Evolutionary conservation across 176 grass and related monocot species (phyloP).

Genomic region (Thalia dealbata): DNA sequence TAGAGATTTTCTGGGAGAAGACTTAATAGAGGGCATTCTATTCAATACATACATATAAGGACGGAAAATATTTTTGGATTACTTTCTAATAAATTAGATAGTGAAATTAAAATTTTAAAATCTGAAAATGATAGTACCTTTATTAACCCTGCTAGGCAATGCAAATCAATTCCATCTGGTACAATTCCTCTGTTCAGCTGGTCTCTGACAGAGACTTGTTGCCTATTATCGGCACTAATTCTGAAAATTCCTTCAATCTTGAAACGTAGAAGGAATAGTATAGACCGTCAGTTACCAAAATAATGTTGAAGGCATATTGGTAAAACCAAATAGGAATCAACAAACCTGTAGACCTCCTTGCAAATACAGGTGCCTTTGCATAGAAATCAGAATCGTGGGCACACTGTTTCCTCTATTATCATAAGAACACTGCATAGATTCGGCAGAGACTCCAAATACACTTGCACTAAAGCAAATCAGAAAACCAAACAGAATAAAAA

Average conservation of each 20-base stretch:
- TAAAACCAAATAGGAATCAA: neutral
- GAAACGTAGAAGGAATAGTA: slow-evolving; percentile 14
- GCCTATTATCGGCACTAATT: slow-evolving; percentile 82
- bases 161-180: slow-evolving; percentile 61
- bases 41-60: too few species aligned
- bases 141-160: slow-evolving; percentile 88
- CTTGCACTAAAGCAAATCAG: slow-evolving; percentile 31
- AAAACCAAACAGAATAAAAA: neutral
- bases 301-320: neutral
- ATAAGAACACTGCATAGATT: slow-evolving; percentile 84
- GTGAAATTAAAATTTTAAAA: neutral
- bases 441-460: slow-evolving; percentile 84
- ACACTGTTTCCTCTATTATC: slow-evolving; percentile 82
- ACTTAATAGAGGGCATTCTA: too few species aligned
- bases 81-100: neutral
- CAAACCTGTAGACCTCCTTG: slow-evolving; percentile 72
- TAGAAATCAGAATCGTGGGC: slow-evolving; percentile 66
- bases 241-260: slow-evolving; percentile 97
- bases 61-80: too few species aligned
- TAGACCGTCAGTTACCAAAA: neutral
- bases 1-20: neutral
- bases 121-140: slow-evolving; percentile 29
- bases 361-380: slow-evolving; percentile 68
- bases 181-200: slow-evolving; percentile 73
- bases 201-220: slow-evolving; percentile 59